phyloP scores from a whole-genome alignment of 2,329 filamentous ascomycete species.

The Hypoxylon sp. region DNA sequence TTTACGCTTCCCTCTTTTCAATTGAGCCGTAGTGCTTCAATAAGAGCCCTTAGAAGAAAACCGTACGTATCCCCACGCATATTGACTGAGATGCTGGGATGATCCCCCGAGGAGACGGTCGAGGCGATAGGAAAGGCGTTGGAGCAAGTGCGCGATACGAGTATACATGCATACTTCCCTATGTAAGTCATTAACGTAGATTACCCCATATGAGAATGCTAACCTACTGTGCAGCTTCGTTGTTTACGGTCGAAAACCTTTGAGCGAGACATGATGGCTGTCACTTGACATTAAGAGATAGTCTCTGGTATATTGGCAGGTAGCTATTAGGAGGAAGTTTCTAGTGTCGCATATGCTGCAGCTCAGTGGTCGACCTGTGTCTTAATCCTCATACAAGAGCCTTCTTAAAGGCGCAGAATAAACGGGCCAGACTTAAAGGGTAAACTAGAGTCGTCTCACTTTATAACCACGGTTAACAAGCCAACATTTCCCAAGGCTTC shows the following conservation, averaged over 20 bases:
- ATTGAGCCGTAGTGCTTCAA: neutral
- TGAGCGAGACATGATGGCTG: neutral
- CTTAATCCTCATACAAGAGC: no score
- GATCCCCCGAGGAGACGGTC: neutral
- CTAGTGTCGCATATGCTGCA: no score
- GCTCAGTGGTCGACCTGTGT: no score
- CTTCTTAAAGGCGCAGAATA: no score
- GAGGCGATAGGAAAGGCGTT: neutral
- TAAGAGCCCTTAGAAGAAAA: neutral
- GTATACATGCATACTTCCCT: neutral
- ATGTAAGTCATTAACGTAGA: neutral
- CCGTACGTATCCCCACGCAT: neutral
- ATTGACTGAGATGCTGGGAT: neutral
- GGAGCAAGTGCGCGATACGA: neutral
- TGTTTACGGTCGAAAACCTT: neutral
- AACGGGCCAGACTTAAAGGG: no score
- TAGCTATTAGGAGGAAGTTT: no score
- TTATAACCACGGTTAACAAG: no score
- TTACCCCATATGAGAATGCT: neutral
- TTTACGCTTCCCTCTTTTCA: neutral
- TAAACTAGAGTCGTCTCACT: no score
- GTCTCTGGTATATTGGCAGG: no score
- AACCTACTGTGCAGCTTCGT: neutral
- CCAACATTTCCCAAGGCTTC: no score
- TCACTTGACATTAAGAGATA: no score